These are phyloP conservation scores for Entoloma clypeatum DNA, from an alignment of 1,284 basidiomycete genomes.

Conservation along the genomic window DNA sequence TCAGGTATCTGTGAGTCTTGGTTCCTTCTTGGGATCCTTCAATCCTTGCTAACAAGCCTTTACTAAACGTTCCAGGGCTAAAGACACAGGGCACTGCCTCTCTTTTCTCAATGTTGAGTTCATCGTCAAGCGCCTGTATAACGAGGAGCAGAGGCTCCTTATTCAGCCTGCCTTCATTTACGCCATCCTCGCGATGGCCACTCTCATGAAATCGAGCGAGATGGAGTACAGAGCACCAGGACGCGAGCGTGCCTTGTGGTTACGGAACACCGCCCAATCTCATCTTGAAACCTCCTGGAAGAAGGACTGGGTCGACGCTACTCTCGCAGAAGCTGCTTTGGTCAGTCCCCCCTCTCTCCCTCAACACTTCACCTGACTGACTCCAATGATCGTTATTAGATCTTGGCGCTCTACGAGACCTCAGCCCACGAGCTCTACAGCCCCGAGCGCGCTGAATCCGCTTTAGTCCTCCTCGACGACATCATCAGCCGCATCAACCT, in stretches of 20 bases:
- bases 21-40: background rate
- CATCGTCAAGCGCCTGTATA: constrained; percentile 51
- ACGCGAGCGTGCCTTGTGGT: constrained; percentile 47
- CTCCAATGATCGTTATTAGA: constrained; percentile 35
- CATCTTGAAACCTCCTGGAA: constrained; percentile 51
- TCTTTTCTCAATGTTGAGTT: constrained; percentile 59
- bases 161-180: constrained; percentile 71
- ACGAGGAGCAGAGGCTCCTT: constrained; percentile 43
- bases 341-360: constrained; percentile 37
- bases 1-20: constrained; percentile 50
- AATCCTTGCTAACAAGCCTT: background rate
- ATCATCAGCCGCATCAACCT: constrained; percentile 55
- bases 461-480: constrained; percentile 57
- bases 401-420: constrained; percentile 70
- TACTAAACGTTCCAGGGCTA: constrained; percentile 7
- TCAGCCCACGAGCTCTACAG: constrained; percentile 66
- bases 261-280: constrained; percentile 52
- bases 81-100: constrained; percentile 53
- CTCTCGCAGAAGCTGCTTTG: constrained; percentile 69
- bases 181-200: constrained; percentile 64
- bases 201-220: constrained; percentile 70
- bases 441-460: constrained; percentile 46
- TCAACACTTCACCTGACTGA: background rate
- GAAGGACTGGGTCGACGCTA: constrained; percentile 52
- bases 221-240: constrained; percentile 50